phyloP scores from a whole-genome alignment of 306 rosid species.

The Sesbania bispinosa region DNA sequence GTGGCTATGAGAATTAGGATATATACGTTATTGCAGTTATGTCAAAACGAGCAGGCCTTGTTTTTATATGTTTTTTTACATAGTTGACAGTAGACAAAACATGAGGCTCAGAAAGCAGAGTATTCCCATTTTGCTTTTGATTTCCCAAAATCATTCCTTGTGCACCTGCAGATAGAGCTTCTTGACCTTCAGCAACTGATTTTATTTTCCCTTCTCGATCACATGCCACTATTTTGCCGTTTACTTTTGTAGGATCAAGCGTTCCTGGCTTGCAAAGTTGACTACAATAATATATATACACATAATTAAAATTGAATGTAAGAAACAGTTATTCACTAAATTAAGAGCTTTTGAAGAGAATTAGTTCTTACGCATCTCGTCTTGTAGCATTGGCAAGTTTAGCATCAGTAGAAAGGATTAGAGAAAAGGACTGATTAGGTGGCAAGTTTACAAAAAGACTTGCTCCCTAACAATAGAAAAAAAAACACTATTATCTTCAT shows the following conservation, averaged over 20 bases:
- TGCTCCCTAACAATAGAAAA: constrained; percentile 35
- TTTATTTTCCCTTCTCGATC: constrained; percentile 40
- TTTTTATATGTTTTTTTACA: rapidly evolving
- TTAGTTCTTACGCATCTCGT: constrained; percentile 44
- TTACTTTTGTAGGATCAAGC: constrained; percentile 52
- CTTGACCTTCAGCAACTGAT: constrained; percentile 37
- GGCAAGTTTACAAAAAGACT: constrained; percentile 47
- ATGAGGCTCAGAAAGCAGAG: constrained; percentile 48
- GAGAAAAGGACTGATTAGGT: constrained; percentile 35
- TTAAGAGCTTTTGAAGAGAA: not conserved
- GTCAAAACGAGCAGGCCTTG: not conserved
- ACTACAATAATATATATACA: not conserved
- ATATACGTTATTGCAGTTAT: constrained; percentile 3
- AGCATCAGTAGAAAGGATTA: constrained; percentile 42
- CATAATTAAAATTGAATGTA: not conserved
- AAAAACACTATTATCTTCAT: not conserved
- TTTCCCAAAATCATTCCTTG: constrained; percentile 52
- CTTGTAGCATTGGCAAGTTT: constrained; percentile 19
- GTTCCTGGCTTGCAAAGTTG: constrained; percentile 35
- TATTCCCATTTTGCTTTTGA: constrained; percentile 25
- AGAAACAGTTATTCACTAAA: not conserved
- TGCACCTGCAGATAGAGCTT: constrained; percentile 48
- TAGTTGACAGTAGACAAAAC: constrained; percentile 31
- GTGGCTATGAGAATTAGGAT: no score
- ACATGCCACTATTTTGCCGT: constrained; percentile 53